Evolutionary conservation across 208 protist genomes (phyloP).

Genomic region (Trypanosoma melophagium): DNA sequence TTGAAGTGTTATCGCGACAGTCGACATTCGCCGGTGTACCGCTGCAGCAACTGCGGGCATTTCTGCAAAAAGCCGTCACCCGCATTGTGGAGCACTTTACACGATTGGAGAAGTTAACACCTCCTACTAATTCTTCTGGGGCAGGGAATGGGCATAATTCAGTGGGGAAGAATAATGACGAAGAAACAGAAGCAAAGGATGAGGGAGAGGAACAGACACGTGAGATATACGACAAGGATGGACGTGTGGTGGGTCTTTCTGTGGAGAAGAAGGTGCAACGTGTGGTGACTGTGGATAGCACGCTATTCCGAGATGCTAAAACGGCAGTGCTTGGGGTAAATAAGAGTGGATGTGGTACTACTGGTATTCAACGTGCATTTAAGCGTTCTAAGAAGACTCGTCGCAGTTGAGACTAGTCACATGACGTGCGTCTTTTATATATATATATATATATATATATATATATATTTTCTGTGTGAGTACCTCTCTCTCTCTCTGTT

Average conservation of each 20-base stretch:
- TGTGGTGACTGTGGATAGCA: constrained; percentile 64
- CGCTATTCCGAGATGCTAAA: constrained; percentile 69
- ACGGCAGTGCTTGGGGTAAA: constrained; percentile 40
- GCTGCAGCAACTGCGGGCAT: constrained; percentile 80
- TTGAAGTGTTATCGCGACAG: constrained; percentile 68
- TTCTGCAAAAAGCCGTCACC: constrained; percentile 82
- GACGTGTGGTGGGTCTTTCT: constrained; percentile 72
- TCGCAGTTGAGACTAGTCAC: constrained; percentile 13
- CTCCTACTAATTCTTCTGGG: too few relatives aligned
- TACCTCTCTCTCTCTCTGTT: neutral
- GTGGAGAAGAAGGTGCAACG: constrained; percentile 56
- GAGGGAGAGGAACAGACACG: constrained; percentile 43
- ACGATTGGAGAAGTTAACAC: constrained; percentile 47
- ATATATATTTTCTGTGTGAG: constrained; percentile 12
- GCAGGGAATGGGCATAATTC: constrained; percentile 3
- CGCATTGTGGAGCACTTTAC: constrained; percentile 79
- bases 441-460: constrained; percentile 17
- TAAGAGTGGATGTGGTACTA: constrained; percentile 22
- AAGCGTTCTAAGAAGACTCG: constrained; percentile 69
- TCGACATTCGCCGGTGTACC: constrained; percentile 60
- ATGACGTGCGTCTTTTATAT: constrained; percentile 3
- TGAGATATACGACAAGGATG: constrained; percentile 66
- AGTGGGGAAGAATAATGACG: neutral
- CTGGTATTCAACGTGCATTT: constrained; percentile 74
- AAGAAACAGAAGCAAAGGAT: constrained; percentile 12